Evolutionary conservation across 225 moss, liverwort and hornwort species (phyloP).

Genomic region (Polytrichum formosum): DNA sequence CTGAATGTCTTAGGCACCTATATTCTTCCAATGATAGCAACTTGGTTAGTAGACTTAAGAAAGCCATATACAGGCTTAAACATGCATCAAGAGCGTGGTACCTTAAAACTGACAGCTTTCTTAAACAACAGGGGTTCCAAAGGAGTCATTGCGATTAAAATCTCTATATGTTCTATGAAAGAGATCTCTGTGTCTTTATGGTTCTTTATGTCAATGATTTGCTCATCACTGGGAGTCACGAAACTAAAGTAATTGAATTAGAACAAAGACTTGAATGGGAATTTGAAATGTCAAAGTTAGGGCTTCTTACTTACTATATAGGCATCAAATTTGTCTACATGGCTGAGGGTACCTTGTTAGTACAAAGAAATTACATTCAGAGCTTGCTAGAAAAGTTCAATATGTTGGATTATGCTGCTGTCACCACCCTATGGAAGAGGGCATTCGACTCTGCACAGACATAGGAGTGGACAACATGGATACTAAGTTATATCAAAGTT

Average conservation of each 20-base stretch:
- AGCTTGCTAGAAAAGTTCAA: background rate
- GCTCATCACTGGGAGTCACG: background rate
- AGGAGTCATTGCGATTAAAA: background rate
- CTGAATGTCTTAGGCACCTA: background rate
- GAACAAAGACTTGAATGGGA: background rate
- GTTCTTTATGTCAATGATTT: background rate
- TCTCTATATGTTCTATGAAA: background rate
- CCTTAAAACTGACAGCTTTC: background rate
- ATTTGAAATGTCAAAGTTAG: background rate
- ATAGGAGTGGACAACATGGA: background rate
- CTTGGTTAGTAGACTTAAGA: background rate
- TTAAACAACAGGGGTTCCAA: background rate
- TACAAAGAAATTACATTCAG: background rate
- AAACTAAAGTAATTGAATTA: background rate
- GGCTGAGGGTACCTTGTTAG: background rate
- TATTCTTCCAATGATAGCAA: background rate
- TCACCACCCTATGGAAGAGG: background rate
- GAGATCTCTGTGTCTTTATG: background rate
- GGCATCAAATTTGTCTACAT: background rate
- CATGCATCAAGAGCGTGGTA: background rate
- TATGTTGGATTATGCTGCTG: background rate
- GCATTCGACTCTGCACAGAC: background rate
- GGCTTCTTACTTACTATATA: background rate
- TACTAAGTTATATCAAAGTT: background rate
- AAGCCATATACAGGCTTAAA: background rate